Percentiles rank a stretch among this genome's conserved stretches.
Evolutionary conservation across 2,329 filamentous ascomycete species (phyloP).

Genomic region (Penicillium sumatraense): DNA sequence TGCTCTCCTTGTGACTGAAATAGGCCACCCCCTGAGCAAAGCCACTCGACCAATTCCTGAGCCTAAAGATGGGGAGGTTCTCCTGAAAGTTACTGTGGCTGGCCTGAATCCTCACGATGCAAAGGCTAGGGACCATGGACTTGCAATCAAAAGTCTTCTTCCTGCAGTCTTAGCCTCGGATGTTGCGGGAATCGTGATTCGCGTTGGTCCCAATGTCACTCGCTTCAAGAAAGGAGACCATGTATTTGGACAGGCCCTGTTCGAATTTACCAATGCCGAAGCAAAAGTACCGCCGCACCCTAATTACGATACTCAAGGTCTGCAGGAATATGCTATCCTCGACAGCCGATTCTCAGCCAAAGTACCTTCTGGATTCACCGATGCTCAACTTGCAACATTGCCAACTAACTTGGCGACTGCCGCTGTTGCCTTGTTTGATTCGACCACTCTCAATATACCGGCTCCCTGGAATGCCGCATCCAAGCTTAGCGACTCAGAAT

Average conservation of each 20-base stretch:
- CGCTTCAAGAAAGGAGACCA: slow-evolving; percentile 35
- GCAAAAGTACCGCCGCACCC: background rate
- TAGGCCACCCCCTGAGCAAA: background rate
- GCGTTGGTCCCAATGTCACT: slow-evolving; percentile 30
- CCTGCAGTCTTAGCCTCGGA: slow-evolving; percentile 43
- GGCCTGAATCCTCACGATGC: slow-evolving; percentile 41
- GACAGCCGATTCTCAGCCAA: slow-evolving; percentile 34
- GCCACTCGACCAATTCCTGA: slow-evolving; percentile 3
- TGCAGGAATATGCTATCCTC: slow-evolving; percentile 46
- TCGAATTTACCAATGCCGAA: background rate
- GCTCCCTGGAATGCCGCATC: slow-evolving; percentile 1
- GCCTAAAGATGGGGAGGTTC: slow-evolving; percentile 39
- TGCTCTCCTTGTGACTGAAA: background rate
- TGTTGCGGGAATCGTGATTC: slow-evolving; percentile 38
- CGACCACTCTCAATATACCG: background rate
- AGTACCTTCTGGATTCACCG: slow-evolving; percentile 39
- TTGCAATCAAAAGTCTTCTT: slow-evolving; percentile 37
- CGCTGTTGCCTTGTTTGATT: slow-evolving; percentile 40
- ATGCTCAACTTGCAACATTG: slow-evolving; percentile 43
- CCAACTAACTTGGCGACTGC: slow-evolving; percentile 43
- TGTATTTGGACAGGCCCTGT: slow-evolving; percentile 32
- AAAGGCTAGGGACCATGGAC: slow-evolving; percentile 41
- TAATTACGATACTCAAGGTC: slow-evolving; percentile 24
- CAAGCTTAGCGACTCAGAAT: slow-evolving; percentile 15
- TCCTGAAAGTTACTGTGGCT: slow-evolving; percentile 42